A percentile compares a stretch with the other conserved stretches of the same genome.
Evolutionary conservation across 805 yeast genomes (phyloP).

Genomic region (Starmerella cellae): DNA sequence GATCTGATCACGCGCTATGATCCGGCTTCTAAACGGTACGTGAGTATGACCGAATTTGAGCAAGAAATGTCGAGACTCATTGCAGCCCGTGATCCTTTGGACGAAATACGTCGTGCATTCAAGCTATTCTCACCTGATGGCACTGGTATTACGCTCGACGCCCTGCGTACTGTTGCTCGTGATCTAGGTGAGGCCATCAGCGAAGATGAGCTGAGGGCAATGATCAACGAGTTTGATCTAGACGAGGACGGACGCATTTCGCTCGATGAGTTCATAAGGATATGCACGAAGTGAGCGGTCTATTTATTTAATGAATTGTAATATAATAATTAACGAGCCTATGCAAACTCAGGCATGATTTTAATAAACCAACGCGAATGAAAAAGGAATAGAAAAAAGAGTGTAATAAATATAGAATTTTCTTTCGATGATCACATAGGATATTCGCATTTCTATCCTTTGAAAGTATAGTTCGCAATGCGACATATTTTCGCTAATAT

Average conservation of each 20-base stretch:
- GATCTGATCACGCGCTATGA: conserved; percentile 72
- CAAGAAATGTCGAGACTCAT: conserved; percentile 67
- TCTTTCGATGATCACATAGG: no score
- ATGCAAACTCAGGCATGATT: no score
- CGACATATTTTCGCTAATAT: no score
- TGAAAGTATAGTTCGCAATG: no score
- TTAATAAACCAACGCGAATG: no score
- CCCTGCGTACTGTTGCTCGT: conserved; percentile 76
- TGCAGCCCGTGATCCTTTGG: conserved; percentile 80
- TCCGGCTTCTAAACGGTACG: conserved; percentile 29
- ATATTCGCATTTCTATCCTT: no score
- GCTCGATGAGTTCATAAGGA: conserved; percentile 26
- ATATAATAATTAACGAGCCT: no score
- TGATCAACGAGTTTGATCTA: conserved; percentile 94
- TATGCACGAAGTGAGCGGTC: conserved; percentile 11
- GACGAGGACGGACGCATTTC: conserved; percentile 86
- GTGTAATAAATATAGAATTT: no score
- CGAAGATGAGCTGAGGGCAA: conserved; percentile 86
- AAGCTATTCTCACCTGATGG: conserved; percentile 85
- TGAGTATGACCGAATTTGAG: conserved; percentile 71
- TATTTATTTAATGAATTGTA: no score
- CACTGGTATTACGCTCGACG: conserved; percentile 74
- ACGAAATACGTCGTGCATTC: conserved; percentile 84
- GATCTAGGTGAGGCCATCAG: conserved; percentile 84
- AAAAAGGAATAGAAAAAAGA: no score